A percentile compares a stretch with the other conserved stretches of the same genome.
Evolutionary conservation across 108 stramenopile species (phyloP).

Genomic region (Epipyxis sp.): DNA sequence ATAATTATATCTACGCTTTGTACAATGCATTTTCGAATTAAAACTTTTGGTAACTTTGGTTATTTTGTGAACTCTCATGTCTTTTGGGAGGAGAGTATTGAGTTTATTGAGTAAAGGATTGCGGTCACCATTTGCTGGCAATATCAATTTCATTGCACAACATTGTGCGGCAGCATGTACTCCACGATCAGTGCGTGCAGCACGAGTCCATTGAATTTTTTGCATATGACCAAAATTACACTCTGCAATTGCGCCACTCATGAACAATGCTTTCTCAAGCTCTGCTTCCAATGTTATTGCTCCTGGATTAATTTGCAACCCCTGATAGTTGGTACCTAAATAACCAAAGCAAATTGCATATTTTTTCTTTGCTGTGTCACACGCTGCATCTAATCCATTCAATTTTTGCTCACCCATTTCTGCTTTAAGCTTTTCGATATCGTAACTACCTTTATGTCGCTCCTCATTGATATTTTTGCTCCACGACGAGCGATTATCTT

Average conservation of each 20-base stretch:
- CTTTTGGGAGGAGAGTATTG: constrained; percentile 73
- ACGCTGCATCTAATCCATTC: background rate
- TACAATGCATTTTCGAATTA: constrained; percentile 81
- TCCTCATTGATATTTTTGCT: background rate
- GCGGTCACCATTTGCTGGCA: background rate
- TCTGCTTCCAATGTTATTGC: constrained; percentile 80
- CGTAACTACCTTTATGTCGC: constrained; percentile 22
- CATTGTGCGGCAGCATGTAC: constrained; percentile 90
- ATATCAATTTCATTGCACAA: constrained; percentile 61
- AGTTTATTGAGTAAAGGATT: constrained; percentile 38
- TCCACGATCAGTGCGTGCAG: constrained; percentile 94
- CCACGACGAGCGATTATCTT: background rate
- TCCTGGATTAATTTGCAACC: constrained; percentile 43
- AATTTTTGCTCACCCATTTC: background rate
- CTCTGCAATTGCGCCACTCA: constrained; percentile 61
- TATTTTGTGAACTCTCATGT: constrained; percentile 76
- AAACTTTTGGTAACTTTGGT: constrained; percentile 73
- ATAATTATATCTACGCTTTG: constrained; percentile 89
- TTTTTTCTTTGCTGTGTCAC: background rate
- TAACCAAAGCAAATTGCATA: constrained; percentile 26
- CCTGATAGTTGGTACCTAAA: constrained; percentile 17
- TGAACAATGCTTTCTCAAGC: constrained; percentile 76
- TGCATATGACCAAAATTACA: constrained; percentile 78
- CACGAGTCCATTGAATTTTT: constrained; percentile 86
- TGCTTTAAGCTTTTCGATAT: constrained; percentile 24